Base-by-base conservation (phyloP, 176 grass and related monocot genomes). In the Phyllostachys edulis region DNA sequence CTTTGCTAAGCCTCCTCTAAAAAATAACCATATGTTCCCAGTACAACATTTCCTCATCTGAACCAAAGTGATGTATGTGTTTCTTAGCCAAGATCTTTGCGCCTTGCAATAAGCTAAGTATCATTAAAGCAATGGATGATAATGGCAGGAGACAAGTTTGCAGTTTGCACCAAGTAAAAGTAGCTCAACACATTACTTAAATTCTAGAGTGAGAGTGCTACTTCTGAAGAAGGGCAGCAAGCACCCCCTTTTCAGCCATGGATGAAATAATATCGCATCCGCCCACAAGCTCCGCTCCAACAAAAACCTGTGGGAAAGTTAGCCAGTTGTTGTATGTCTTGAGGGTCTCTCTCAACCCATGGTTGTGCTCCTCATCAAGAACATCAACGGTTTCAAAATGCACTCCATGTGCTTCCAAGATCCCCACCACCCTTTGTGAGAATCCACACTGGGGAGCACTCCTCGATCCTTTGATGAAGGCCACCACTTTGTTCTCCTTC, bases 401-500 rank as follows among this genome's bases (percentile, higher is more conserved):
- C 3, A 80, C 87, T 42, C 93, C 96, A 24, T 98, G 88, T 1
- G 87, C 76, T 61, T 98, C 93, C 82, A 95, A 77, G 88, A 98
- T 95, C 10, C 91, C 91, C 18, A 98, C 87, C 15, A 98, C 93
- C 69, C 86, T 93, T 52, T 98, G 93, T 0, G 96, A 98, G 83
- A 98, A 95, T 36, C 93, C 93, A 21, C 95, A 98, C 37, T 93
- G 95, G 1, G 95, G 95, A 34, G 96, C 93, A 12, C 89, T 92
- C 66, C 93, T 88, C 61, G 96, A 98, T 67, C 96, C 96, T 88
- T 95, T 98, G 80, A 98, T 95, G 91, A 98, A 98, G 56, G 93
- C 96, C 15, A 98, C 96, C 9, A 98, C 93, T 84, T 92, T 95
- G 52, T 93, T 90, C 52, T 98, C 96, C 86, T 95, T 98, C 69